These are phyloP conservation scores for Aspergillus sp. DNA, from an alignment of 2,329 filamentous ascomycete species.

Conservation along the genomic window DNA sequence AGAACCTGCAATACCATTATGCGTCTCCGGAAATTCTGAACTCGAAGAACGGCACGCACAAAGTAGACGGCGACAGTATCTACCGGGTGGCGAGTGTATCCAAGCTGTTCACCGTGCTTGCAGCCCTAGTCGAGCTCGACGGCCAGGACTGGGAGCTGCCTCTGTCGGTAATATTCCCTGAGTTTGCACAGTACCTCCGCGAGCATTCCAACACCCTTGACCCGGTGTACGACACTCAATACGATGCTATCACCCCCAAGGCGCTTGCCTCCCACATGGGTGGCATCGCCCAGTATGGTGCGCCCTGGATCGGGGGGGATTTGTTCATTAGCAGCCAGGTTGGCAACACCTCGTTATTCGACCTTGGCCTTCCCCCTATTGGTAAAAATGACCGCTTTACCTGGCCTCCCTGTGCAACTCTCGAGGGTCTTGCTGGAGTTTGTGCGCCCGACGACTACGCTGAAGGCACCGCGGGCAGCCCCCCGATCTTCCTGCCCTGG, in stretches of 20 bases:
- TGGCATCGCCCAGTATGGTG: conserved; percentile 36
- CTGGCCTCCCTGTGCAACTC: conserved; percentile 12
- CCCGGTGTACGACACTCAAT: conserved; percentile 38
- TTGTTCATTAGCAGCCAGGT: background rate
- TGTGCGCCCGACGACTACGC: background rate
- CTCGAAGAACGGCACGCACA: conserved; percentile 30
- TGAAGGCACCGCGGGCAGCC: conserved; percentile 1
- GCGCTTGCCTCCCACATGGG: conserved; percentile 49
- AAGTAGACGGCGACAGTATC: conserved; percentile 44
- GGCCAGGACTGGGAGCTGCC: conserved; percentile 43
- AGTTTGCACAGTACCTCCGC: conserved; percentile 28
- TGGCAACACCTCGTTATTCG: too few relatives aligned
- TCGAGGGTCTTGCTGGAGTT: background rate
- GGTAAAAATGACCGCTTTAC: conserved; percentile 19
- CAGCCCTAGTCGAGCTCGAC: conserved; percentile 36
- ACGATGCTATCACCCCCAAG: conserved; percentile 50
- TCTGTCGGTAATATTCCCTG: conserved; percentile 49
- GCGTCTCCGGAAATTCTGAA: conserved; percentile 33
- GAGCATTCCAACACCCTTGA: conserved; percentile 23
- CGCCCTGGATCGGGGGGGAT: background rate
- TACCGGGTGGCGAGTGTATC: conserved; percentile 45
- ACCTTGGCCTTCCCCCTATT: conserved; percentile 26
- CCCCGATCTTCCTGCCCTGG: conserved; percentile 46
- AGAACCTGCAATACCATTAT: conserved; percentile 37
- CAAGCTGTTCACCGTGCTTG: conserved; percentile 42